A percentile compares a stretch with the other conserved stretches of the same genome.
phyloP scores from a whole-genome alignment of 805 yeast species.

The Sporopachydermia quercuum region DNA sequence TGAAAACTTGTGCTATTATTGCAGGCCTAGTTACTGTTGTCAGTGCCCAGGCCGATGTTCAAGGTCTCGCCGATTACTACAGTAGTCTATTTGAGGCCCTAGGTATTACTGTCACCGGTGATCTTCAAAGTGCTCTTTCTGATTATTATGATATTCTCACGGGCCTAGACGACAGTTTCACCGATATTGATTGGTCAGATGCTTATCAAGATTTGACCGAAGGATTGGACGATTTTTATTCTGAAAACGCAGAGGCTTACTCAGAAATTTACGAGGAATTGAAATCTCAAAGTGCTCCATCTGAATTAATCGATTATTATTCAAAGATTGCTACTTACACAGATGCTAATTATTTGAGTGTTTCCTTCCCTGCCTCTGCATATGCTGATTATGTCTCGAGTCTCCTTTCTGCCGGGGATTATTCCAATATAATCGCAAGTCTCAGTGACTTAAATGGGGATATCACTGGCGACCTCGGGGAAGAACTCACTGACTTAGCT shows the following conservation, averaged over 20 bases:
- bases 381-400: background rate
- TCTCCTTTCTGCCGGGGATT: too few relatives aligned
- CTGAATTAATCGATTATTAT: background rate
- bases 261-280: background rate
- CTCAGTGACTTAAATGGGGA: too few relatives aligned
- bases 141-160: background rate
- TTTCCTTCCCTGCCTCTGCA: background rate
- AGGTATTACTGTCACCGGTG: background rate
- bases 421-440: too few relatives aligned
- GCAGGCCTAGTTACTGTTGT: background rate
- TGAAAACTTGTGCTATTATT: background rate
- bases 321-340: background rate
- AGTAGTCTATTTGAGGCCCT: slow-evolving; percentile 1
- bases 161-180: too few relatives aligned
- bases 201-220: background rate
- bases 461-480: too few relatives aligned
- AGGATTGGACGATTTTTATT: background rate
- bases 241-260: background rate
- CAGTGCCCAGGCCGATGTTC: background rate
- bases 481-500: too few relatives aligned
- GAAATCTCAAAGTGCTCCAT: background rate
- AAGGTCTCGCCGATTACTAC: background rate
- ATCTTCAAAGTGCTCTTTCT: background rate
- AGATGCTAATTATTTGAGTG: background rate
- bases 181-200: background rate